Conservation (phyloP, 2,329 filamentous ascomycete species). For the Colletotrichum gigasporum region DNA sequence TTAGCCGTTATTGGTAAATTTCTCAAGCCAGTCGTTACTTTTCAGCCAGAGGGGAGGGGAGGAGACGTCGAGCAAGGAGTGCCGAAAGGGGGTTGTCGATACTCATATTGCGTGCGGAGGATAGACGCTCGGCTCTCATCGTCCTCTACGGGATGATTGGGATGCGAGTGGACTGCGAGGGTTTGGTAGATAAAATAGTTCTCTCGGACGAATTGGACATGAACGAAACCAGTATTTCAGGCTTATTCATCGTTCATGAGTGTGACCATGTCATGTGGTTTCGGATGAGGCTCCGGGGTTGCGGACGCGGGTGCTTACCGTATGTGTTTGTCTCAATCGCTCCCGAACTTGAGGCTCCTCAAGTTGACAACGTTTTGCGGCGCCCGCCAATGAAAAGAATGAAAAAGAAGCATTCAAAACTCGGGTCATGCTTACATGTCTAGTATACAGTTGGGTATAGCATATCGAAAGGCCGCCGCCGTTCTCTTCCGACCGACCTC, state of each 20-base stretch:
- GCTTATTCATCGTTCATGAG: too few species aligned
- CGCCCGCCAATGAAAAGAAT: background rate
- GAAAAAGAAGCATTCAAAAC: background rate
- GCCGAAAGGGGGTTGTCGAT: background rate
- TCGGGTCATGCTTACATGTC: slow-evolving; percentile 21
- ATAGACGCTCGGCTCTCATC: background rate
- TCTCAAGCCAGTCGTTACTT: background rate
- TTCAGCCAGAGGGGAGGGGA: background rate
- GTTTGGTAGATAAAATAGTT: background rate
- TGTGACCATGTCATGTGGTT: too few species aligned
- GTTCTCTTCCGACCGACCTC: background rate
- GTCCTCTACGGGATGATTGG: background rate
- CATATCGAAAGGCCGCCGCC: slow-evolving; percentile 13
- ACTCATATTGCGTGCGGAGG: background rate
- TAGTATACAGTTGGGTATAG: slow-evolving; percentile 33
- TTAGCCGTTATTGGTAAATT: background rate
- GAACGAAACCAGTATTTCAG: too few species aligned
- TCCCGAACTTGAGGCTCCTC: too few species aligned
- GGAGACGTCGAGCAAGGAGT: background rate
- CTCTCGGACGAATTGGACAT: background rate
- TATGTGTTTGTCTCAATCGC: too few species aligned
- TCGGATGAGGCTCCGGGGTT: too few species aligned
- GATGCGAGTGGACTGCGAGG: background rate
- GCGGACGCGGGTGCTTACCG: too few species aligned
- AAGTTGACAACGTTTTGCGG: too few species aligned